phyloP scores from a whole-genome alignment of 805 yeast genomes.

The Zygotorulaspora sp. region DNA sequence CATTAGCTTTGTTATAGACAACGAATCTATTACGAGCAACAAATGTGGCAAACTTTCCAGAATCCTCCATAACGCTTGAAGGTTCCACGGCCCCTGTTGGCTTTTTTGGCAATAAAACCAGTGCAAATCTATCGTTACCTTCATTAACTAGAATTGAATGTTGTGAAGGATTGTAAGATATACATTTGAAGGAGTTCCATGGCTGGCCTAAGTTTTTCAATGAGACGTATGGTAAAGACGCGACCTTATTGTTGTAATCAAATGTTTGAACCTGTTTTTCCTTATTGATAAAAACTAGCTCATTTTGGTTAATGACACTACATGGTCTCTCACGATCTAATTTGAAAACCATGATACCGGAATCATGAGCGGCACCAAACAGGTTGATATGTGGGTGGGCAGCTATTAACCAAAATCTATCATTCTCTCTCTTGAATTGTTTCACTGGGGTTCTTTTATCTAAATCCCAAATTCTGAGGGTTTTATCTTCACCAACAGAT shows the following conservation, averaged over 20 bases:
- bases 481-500: slow-evolving; percentile 94
- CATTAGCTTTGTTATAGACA: slow-evolving; percentile 59
- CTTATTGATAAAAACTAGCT: slow-evolving; percentile 67
- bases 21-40: slow-evolving; percentile 94
- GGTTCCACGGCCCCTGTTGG: slow-evolving; percentile 94
- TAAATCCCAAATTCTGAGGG: slow-evolving; percentile 94
- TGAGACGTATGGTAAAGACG: slow-evolving; percentile 73
- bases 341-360: slow-evolving; percentile 97
- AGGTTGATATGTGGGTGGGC: slow-evolving; percentile 87
- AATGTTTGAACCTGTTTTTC: slow-evolving; percentile 83
- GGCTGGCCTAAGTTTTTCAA: slow-evolving; percentile 79
- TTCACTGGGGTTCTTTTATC: slow-evolving; percentile 90
- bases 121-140: slow-evolving; percentile 63
- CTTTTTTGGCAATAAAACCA: slow-evolving; percentile 76
- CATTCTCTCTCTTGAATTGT: slow-evolving; percentile 89
- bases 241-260: slow-evolving; percentile 60
- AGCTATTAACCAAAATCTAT: slow-evolving; percentile 89
- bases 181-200: slow-evolving; percentile 79
- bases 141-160: slow-evolving; percentile 77
- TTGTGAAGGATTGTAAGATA: slow-evolving; percentile 91
- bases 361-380: slow-evolving; percentile 94
- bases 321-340: slow-evolving; percentile 92
- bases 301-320: slow-evolving; percentile 66
- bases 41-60: slow-evolving; percentile 80
- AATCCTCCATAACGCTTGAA: slow-evolving; percentile 69